phyloP scores from a whole-genome alignment of 495 filamentous ascomycete genomes.

The Penicillium paxilli region DNA sequence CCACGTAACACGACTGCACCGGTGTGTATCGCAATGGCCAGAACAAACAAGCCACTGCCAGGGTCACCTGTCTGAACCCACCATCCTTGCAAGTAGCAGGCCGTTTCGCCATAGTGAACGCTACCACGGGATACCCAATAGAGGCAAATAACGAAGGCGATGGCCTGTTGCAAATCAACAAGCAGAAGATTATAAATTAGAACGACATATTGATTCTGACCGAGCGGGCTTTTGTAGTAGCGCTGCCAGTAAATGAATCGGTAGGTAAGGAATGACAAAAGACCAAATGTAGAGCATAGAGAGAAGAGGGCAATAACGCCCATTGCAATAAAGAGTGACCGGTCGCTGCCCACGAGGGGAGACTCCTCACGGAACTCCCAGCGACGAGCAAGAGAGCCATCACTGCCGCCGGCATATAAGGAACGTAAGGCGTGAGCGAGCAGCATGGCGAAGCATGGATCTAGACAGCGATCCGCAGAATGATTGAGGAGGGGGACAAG shows the following conservation, averaged over 20 bases:
- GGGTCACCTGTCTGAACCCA: constrained; percentile 69
- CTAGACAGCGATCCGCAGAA: neutral
- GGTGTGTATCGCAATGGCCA: constrained; percentile 67
- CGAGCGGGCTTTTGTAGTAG: constrained; percentile 41
- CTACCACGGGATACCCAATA: constrained; percentile 53
- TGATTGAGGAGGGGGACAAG: neutral
- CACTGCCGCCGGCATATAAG: constrained; percentile 5
- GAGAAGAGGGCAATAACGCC: constrained; percentile 57
- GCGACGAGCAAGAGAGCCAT: constrained; percentile 15
- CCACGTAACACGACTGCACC: constrained; percentile 59
- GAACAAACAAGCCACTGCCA: constrained; percentile 66
- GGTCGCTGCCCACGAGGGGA: constrained; percentile 20
- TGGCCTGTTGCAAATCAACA: constrained; percentile 69
- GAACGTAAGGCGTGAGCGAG: constrained; percentile 20
- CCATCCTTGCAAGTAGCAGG: constrained; percentile 72
- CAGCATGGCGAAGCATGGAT: constrained; percentile 10
- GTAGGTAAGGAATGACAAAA: constrained; percentile 57
- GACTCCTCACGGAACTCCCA: constrained; percentile 23
- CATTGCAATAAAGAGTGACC: constrained; percentile 53
- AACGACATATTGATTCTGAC: constrained; percentile 67
- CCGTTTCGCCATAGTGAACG: constrained; percentile 54
- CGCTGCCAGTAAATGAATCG: constrained; percentile 58
- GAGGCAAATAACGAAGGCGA: constrained; percentile 65
- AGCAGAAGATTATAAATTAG: constrained; percentile 73
- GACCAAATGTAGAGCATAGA: constrained; percentile 51